Base-by-base conservation (phyloP, 495 filamentous ascomycete species). In the Copromyces sp. region DNA sequence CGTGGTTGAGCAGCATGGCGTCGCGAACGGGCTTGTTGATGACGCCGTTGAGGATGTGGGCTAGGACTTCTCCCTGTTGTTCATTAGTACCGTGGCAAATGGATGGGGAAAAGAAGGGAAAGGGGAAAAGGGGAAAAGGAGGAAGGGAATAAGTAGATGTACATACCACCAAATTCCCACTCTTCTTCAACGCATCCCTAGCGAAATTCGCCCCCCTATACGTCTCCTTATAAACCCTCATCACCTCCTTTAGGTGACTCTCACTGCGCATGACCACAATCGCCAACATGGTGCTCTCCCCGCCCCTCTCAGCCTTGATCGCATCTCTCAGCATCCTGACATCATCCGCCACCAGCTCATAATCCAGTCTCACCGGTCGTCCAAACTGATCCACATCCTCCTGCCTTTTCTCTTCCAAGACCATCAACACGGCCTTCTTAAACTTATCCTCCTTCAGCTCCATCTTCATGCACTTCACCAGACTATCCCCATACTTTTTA, bases 11-110 rank as follows among this genome's bases (percentile, higher is more conserved):
- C n/a, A 99, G 90, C 44, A 98, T 87, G 6, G 95, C 93, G 80
- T 99, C 95, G 70, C 95, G 94, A 74, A 97, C 91, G 41, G 95
- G 94, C 68, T 92, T 91, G 82, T 99, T 98, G 82, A 98, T 94
- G 47, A 95, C 90, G 77, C 96, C 95, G 82, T 97, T 97, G 78
- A 99, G 92, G 74, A 98, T 92, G 82, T 99, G 95, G 14, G 95
- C 93, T 32, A 99, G 89, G 24, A 95, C 89, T 83, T 99, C 95
- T 68, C 95, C 95, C 95, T 98, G 76, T 42, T 40, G 1, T 16
- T 24, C 24, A 24, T 24, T 24, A 24, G 24, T 24, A 24, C 24
- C 24, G 24, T 24, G 24, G 24, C 24, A 24, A 24, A 24, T 24
- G 24, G 24, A 24, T 24, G 24, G 24, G 24, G 24, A 24, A 24